Base-by-base conservation (phyloP, 805 yeast species). In the Candida qinlingensis region DNA sequence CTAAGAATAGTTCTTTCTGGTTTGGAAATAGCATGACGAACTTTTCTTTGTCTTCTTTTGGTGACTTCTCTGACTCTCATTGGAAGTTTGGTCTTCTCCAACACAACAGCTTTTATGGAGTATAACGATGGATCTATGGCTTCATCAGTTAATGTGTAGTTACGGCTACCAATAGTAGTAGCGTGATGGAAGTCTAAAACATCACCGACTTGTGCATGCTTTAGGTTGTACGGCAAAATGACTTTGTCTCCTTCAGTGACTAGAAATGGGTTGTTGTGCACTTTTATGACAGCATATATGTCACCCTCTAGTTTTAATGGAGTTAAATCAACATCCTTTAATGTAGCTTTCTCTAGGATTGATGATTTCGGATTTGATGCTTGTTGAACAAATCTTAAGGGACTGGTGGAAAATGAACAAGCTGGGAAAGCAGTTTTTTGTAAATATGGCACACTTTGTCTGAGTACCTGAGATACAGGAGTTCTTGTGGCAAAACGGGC, bases 181-280 rank as follows among this genome's bases (percentile, higher is more conserved):
- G 92, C 90, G 58, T 89, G 83, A 53, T 79, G 80, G 62, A 94
- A 76, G 42, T 74, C 69, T 45, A 94, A 71, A n/a, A 74, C 73
- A 65, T 91, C 97, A 19, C 99, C 99, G 4, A 92, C 83, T 45
- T 81, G 75, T 9, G 85, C 94, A 46, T 80, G 78, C 58, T 81
- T 84, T 72, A 94, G 63, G 54, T 81, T 78, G 67, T 79, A 91
- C 3, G 97, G 97, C 37, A 94, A 67, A 27, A 81, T 76, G 45
- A 94, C 77, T 55, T 75, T 77, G 66, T 94, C 99, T 26, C 99
- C 99, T 56, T 83, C 80, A 28, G 98, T 90, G 13, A 94, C 94
- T 52, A 94, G 72, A 61, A 87, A 90, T 39, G 94, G 88, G 67
- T 89, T 81, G 66, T 84, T 80, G 70, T 89, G 94, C 37, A 94